Conservation (phyloP, 1,139 yeast genomes). For the Blastobotrys persicus region DNA sequence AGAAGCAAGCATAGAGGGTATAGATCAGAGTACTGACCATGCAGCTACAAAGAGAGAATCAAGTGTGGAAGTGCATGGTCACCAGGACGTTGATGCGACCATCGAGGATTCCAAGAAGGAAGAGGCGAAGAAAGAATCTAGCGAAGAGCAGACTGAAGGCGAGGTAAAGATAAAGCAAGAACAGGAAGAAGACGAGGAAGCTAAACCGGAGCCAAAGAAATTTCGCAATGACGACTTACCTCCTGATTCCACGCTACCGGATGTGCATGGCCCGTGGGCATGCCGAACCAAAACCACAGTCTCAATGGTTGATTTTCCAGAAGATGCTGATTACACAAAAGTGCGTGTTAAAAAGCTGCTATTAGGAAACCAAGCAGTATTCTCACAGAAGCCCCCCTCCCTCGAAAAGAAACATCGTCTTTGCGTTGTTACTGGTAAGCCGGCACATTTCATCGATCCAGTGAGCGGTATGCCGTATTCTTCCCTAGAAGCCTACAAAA, state of each 20-base stretch:
- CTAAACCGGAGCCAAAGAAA: not conserved
- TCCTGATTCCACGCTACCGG: constrained; percentile 14
- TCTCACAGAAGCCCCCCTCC: constrained; percentile 16
- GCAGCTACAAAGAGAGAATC: no score
- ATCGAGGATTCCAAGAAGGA: constrained; percentile 11
- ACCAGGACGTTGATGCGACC: no score
- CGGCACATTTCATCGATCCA: constrained; percentile 85
- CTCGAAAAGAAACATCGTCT: constrained; percentile 24
- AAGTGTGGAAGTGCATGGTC: no score
- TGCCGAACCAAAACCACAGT: constrained; percentile 26
- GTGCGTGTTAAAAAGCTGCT: constrained; percentile 46
- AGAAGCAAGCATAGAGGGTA: no score
- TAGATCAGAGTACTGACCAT: no score
- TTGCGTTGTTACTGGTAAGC: constrained; percentile 76
- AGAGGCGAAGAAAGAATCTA: constrained; percentile 10
- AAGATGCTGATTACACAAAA: constrained; percentile 27
- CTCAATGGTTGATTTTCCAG: constrained; percentile 34
- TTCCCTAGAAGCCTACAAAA: constrained; percentile 72
- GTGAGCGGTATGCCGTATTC: constrained; percentile 76
- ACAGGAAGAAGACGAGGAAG: not conserved
- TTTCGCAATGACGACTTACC: constrained; percentile 5
- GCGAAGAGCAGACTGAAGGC: no score
- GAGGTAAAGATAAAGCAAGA: constrained; percentile 1
- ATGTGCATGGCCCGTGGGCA: constrained; percentile 31
- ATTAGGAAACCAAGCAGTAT: constrained; percentile 57